Evolutionary conservation across 257 asterid genomes (phyloP).

Genomic region (Nicotiana knightiana): DNA sequence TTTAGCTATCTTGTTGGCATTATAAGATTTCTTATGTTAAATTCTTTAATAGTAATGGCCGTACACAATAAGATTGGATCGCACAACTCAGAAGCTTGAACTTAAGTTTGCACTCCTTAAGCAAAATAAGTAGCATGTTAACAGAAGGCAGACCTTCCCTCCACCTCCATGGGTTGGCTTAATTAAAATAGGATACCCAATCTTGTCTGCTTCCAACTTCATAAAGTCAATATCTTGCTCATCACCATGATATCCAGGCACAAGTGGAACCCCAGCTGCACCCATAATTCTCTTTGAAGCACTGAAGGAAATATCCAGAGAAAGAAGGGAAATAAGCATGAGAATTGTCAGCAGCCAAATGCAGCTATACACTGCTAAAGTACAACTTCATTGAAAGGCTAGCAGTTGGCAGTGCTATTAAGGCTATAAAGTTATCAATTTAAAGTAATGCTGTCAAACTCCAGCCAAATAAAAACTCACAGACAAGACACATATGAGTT

Average conservation of each 20-base stretch:
- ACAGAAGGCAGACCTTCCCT: conserved; percentile 61
- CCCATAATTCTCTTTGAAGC: conserved; percentile 99
- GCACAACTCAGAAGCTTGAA: not conserved
- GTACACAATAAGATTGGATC: not conserved
- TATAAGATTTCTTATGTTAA: not conserved
- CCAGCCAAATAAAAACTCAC: not conserved
- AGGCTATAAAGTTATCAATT: not conserved
- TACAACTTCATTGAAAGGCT: not conserved
- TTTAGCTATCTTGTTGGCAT: not conserved
- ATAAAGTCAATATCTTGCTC: conserved; percentile 84
- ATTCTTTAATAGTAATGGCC: not conserved
- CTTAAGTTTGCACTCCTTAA: not conserved
- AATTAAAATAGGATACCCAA: conserved; percentile 91
- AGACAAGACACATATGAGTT: not conserved
- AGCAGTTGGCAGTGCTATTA: not conserved
- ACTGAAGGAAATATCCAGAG: conserved; percentile 37
- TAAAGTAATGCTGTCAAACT: not conserved
- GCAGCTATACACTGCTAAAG: not conserved
- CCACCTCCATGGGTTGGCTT: conserved; percentile 99
- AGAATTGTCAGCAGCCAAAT: not conserved
- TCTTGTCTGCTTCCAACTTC: conserved; percentile 88
- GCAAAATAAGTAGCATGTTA: not conserved
- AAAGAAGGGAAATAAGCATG: not conserved
- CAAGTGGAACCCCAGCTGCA: conserved; percentile 99
- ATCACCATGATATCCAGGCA: conserved; percentile 95